These are phyloP conservation scores for Hygrophorus russula DNA, from an alignment of 768 basidiomycete genomes.

Conservation along the genomic window DNA sequence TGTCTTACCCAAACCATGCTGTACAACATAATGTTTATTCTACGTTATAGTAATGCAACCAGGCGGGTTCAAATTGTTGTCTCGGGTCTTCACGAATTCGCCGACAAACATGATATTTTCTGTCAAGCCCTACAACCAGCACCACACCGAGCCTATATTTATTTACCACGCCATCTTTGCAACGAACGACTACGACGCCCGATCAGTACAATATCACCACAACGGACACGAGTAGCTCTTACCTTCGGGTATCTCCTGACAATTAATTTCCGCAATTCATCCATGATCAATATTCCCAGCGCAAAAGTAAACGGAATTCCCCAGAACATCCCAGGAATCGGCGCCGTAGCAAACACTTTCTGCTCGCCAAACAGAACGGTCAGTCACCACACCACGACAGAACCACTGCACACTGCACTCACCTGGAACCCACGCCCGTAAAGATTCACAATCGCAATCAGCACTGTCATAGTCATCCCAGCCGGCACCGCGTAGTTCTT, in stretches of 20 bases:
- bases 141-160: too few species aligned
- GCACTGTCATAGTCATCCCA: constrained; percentile 27
- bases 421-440: constrained; percentile 30
- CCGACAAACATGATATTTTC: too few species aligned
- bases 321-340: constrained; percentile 39
- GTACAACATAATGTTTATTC: too few species aligned
- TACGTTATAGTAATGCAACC: too few species aligned
- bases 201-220: neutral
- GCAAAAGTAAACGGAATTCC: constrained; percentile 34
- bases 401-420: too few species aligned
- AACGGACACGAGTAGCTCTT: constrained; percentile 1
- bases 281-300: constrained; percentile 25
- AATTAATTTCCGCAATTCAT: constrained; percentile 33
- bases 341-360: constrained; percentile 27
- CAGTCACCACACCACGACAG: too few species aligned
- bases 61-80: too few species aligned
- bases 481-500: constrained; percentile 26
- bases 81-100: too few species aligned
- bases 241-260: constrained; percentile 33
- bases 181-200: constrained; percentile 2
- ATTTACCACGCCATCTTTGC: constrained; percentile 6
- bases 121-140: too few species aligned
- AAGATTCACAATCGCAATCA: constrained; percentile 32
- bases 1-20: too few species aligned
- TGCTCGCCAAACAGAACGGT: constrained; percentile 5